These are phyloP conservation scores for Podila epigama DNA, from an alignment of 192 early-diverging fungal species.

Conservation along the genomic window DNA sequence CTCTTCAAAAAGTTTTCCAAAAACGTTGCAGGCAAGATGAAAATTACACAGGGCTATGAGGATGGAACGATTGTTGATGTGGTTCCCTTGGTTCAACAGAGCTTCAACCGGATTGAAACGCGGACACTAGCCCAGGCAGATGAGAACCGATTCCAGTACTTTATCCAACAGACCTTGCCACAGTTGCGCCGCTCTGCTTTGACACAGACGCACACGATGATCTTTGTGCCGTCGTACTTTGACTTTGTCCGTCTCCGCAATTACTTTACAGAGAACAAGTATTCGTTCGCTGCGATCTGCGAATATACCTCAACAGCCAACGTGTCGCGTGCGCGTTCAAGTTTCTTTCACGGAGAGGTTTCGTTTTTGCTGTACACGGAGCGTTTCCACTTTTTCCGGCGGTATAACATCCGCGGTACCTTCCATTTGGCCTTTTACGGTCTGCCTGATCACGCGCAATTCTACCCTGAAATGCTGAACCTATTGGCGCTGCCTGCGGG, in stretches of 20 bases:
- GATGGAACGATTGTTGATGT: constrained; percentile 83
- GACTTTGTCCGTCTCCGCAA: constrained; percentile 96
- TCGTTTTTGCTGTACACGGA: constrained; percentile 89
- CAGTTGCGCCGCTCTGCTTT: constrained; percentile 60
- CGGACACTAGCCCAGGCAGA: constrained; percentile 65
- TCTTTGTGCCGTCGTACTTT: constrained; percentile 95
- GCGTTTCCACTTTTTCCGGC: constrained; percentile 95
- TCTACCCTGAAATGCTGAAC: constrained; percentile 92
- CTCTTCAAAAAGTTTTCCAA: constrained; percentile 75
- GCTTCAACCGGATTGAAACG: constrained; percentile 77
- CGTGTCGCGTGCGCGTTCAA: constrained; percentile 76
- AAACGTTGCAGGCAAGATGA: constrained; percentile 77
- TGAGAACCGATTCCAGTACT: constrained; percentile 87
- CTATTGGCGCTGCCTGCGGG: constrained; percentile 62
- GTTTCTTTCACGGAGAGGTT: constrained; percentile 83
- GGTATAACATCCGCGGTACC: constrained; percentile 85
- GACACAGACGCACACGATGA: constrained; percentile 68
- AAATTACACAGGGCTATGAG: constrained; percentile 65
- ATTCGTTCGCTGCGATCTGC: constrained; percentile 78
- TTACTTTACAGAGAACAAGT: constrained; percentile 78
- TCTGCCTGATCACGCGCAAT: constrained; percentile 84
- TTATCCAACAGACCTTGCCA: constrained; percentile 71
- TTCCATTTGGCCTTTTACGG: constrained; percentile 90
- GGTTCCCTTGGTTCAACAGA: constrained; percentile 79
- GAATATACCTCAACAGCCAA: constrained; percentile 89